Base-by-base conservation (phyloP, 805 yeast genomes). In the Geotrichum ghanense region DNA sequence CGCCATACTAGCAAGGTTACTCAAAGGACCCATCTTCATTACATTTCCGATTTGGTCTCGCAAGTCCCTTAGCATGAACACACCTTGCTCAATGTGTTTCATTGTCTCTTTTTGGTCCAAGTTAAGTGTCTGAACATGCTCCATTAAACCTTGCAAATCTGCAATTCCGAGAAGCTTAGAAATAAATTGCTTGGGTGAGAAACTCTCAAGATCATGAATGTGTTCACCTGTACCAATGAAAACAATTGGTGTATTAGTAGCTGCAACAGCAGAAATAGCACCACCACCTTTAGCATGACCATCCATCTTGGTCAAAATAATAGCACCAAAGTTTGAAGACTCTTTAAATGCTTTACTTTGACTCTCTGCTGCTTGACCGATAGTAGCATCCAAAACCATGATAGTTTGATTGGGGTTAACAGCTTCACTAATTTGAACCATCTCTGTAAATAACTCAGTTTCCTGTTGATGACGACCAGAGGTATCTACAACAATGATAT, bases 231-330 rank as follows among this genome's bases (percentile, higher is more conserved):
- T 90, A 76, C 98, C 98, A 50, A 90, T 92, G 60, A 90, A 90
- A 6, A 84, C 85, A 55, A 90, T 83, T 5, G 98, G 98, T 0
- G 97, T 92, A 47, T 84, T 74, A 2, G 97, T 90, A 2, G 96
- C 92, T 1, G 98, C 98, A 46, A 90, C 97, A 0, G 98, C 98
- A 35, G 96, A 87, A 46, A 90, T 89, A 24, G 98, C 98, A 72
- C 98, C 98, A 68, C 98, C 98, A 64, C 98, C 98, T 67, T 84
- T 90, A 34, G 97, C 98, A 59, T 92, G 97, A 45, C 97, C 97
- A 66, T 90, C 98, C 94, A 90, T 80, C 64, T 90, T 90, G 20
- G 98, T 90, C 60, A 90, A 73, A 50, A 90, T 83, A 52, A 90
- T 90, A 22, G 97, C 88, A 57, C 98, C 98, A 60, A 92, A 92